Conservation (phyloP, 1,284 basidiomycete genomes). For the Trichosporon ovoides region DNA sequence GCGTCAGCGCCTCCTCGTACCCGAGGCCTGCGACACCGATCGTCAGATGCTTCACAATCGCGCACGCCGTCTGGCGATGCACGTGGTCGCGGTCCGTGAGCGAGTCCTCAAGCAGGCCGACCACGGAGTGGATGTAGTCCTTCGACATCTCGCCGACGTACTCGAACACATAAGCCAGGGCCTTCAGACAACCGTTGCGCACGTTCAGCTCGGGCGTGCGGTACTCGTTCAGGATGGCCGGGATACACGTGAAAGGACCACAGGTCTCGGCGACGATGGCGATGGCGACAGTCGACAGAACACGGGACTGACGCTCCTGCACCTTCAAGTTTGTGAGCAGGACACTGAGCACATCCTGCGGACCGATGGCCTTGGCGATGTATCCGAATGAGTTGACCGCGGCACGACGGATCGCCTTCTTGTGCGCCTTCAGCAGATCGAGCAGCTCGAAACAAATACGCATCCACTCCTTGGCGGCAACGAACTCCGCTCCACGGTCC, state of each 20-base stretch:
- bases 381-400: constrained; percentile 99
- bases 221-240: constrained; percentile 98
- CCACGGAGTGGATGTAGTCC: constrained; percentile 96
- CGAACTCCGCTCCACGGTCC: constrained; percentile 95
- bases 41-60: constrained; percentile 98
- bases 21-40: constrained; percentile 95
- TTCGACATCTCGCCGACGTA: constrained; percentile 99
- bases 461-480: constrained; percentile 99
- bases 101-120: constrained; percentile 96
- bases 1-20: constrained; percentile 95
- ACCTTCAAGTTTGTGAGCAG: constrained; percentile 94
- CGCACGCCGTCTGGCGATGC: constrained; percentile 94
- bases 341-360: constrained; percentile 95
- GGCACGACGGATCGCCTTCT: constrained; percentile 96
- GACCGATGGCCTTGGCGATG: constrained; percentile 98
- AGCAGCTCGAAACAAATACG: constrained; percentile 98
- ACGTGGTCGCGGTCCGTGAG: constrained; percentile 97
- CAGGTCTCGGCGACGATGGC: constrained; percentile 94
- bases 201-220: constrained; percentile 97
- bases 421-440: constrained; percentile 96
- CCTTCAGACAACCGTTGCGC: constrained; percentile 98
- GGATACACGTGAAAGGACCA: constrained; percentile 98
- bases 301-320: constrained; percentile 97
- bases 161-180: constrained; percentile 96
- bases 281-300: constrained; percentile 97